A percentile compares a stretch with the other conserved stretches of the same genome.
phyloP scores from a whole-genome alignment of 192 early-diverging fungal species.

The Powellomyces hirtus region DNA sequence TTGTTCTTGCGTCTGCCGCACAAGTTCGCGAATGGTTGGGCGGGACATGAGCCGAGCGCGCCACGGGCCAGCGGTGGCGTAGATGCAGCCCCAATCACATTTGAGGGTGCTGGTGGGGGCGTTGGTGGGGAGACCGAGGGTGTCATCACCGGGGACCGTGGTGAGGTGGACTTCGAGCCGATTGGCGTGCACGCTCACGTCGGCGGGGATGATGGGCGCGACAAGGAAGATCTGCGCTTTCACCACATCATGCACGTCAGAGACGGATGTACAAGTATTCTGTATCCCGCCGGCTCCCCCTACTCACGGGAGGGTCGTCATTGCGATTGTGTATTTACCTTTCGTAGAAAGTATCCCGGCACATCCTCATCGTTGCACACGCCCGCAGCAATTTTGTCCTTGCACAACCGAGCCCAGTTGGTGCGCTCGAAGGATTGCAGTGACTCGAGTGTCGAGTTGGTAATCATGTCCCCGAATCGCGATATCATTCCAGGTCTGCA shows the following conservation, averaged over 20 bases:
- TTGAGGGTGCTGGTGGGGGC: neutral
- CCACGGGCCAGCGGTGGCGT: constrained; percentile 32
- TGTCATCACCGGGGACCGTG: neutral
- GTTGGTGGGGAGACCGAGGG: neutral
- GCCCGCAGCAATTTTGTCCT: constrained; percentile 37
- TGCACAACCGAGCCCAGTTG: constrained; percentile 42
- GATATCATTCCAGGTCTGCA: constrained; percentile 47
- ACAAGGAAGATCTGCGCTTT: constrained; percentile 20
- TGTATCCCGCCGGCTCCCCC: too few species aligned
- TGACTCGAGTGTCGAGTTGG: constrained; percentile 37
- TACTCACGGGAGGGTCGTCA: too few species aligned
- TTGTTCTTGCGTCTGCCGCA: constrained; percentile 37
- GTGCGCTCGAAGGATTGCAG: constrained; percentile 44
- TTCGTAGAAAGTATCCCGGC: constrained; percentile 37
- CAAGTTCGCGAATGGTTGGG: constrained; percentile 27
- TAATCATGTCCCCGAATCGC: constrained; percentile 53
- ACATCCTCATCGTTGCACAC: constrained; percentile 45
- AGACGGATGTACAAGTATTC: too few species aligned
- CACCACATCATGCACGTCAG: too few species aligned
- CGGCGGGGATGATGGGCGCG: neutral
- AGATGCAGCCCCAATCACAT: constrained; percentile 34
- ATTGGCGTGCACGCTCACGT: constrained; percentile 8
- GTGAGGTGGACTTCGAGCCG: constrained; percentile 30
- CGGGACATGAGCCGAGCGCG: constrained; percentile 14
- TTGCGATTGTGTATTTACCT: too few species aligned